Percentiles rank a stretch among this genome's conserved stretches.
phyloP scores from a whole-genome alignment of 2,329 filamentous ascomycete genomes.

The Alternaria ventricosa region DNA sequence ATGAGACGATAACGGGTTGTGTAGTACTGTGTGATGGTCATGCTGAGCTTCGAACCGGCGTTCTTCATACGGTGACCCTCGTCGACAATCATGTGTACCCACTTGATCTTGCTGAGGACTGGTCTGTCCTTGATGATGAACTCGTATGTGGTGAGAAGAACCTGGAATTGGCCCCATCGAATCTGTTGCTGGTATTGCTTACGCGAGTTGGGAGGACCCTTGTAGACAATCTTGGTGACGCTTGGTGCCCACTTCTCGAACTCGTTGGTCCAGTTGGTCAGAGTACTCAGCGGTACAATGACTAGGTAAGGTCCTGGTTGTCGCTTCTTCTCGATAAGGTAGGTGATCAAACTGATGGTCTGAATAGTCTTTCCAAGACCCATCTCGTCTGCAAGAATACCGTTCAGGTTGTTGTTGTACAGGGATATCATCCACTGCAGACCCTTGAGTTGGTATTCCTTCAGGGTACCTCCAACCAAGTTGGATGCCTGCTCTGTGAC shows the following conservation, averaged over 20 bases:
- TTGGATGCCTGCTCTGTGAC: constrained; percentile 82
- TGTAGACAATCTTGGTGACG: constrained; percentile 89
- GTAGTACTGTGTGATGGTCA: constrained; percentile 94
- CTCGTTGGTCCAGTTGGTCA: constrained; percentile 98
- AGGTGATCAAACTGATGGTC: constrained; percentile 96
- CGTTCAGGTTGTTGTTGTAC: constrained; percentile 99
- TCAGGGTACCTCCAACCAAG: constrained; percentile 88
- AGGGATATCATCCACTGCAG: constrained; percentile 99
- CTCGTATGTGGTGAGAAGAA: constrained; percentile 95
- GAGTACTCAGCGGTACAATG: constrained; percentile 93
- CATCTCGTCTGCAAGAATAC: constrained; percentile 99
- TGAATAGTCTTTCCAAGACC: constrained; percentile 99
- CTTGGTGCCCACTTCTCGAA: constrained; percentile 99
- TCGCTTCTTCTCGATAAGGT: constrained; percentile 94
- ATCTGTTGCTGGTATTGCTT: constrained; percentile 94
- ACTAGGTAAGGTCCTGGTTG: constrained; percentile 93
- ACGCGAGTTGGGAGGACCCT: constrained; percentile 85
- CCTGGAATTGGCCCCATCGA: constrained; percentile 93
- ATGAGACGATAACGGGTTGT: constrained; percentile 93
- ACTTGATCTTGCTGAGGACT: constrained; percentile 96
- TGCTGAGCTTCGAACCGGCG: constrained; percentile 91
- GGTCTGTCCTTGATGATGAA: constrained; percentile 99
- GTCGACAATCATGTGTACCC: constrained; percentile 99
- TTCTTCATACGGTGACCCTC: constrained; percentile 99
- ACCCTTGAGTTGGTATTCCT: constrained; percentile 98